Evolutionary conservation across 1,139 yeast genomes (phyloP).

Genomic region (Geotrichum bryndzae): DNA sequence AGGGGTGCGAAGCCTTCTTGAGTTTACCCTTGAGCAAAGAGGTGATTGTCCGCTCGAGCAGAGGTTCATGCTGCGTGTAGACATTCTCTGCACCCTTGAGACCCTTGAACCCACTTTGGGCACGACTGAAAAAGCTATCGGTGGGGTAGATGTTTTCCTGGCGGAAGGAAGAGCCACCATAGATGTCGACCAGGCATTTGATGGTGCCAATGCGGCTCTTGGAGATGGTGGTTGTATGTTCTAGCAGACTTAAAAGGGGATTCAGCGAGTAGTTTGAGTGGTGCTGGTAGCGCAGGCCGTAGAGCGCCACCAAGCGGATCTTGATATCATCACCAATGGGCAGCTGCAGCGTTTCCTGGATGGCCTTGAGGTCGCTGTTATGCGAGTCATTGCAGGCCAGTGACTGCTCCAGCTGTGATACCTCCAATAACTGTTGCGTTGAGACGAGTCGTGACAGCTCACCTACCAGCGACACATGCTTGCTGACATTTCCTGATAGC

Average conservation of each 20-base stretch:
- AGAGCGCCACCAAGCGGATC: conserved; percentile 60
- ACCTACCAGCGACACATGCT: conserved; percentile 83
- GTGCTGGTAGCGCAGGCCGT: conserved; percentile 60
- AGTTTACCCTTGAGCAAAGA: conserved; percentile 48
- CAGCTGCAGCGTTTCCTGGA: conserved; percentile 37
- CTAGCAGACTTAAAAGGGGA: conserved; percentile 37
- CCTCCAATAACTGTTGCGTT: conserved; percentile 62
- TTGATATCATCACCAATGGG: conserved; percentile 40
- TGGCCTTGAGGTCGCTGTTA: conserved; percentile 43
- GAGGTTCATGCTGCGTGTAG: conserved; percentile 70
- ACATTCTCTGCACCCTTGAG: conserved; percentile 49
- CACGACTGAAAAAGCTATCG: conserved; percentile 39
- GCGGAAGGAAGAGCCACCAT: conserved; percentile 42
- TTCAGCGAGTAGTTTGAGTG: conserved; percentile 39
- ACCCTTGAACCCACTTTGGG: conserved; percentile 42
- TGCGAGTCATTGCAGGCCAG: conserved; percentile 64
- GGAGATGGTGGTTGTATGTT: conserved; percentile 34
- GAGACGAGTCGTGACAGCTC: conserved; percentile 70
- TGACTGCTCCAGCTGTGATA: conserved; percentile 85
- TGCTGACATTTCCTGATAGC: conserved; percentile 81
- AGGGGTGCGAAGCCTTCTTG: conserved; percentile 45
- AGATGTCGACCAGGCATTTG: conserved; percentile 26
- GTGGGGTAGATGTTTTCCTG: conserved; percentile 43
- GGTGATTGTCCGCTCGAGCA: conserved; percentile 50
- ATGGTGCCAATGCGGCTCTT: conserved; percentile 21